Percentiles rank a stretch among this genome's conserved stretches.
phyloP scores from a whole-genome alignment of 139 green algal genomes.

The Diplosphaera chodatii region DNA sequence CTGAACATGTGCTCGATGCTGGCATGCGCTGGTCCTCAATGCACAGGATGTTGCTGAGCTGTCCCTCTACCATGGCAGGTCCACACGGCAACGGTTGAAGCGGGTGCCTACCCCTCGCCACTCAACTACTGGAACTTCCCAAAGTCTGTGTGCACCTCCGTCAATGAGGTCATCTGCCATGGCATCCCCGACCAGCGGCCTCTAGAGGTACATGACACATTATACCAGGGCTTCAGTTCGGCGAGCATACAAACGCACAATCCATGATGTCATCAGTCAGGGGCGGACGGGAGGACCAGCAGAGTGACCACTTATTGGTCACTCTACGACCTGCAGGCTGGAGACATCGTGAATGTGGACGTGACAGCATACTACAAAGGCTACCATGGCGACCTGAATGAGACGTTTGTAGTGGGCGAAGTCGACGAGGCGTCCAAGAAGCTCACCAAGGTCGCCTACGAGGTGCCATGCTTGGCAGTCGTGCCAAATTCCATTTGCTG shows the following conservation, averaged over 20 bases:
- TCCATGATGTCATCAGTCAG: no score
- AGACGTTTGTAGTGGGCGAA: slow-evolving; percentile 87
- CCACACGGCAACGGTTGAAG: slow-evolving; percentile 73
- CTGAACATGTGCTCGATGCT: no score
- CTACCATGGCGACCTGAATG: slow-evolving; percentile 95
- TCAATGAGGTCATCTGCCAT: slow-evolving; percentile 99
- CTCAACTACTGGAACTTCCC: slow-evolving; percentile 94
- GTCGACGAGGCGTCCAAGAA: slow-evolving; percentile 68
- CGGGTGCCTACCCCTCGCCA: slow-evolving; percentile 81
- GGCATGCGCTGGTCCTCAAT: no score
- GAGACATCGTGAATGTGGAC: slow-evolving; percentile 98
- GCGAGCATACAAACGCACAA: no score
- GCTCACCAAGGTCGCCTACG: slow-evolving; percentile 67
- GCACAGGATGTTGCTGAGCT: not conserved
- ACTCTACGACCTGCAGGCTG: slow-evolving; percentile 25
- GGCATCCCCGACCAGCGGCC: slow-evolving; percentile 90
- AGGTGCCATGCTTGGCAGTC: no score
- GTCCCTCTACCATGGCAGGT: slow-evolving; percentile 26
- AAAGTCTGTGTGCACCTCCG: slow-evolving; percentile 92
- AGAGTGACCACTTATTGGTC: no score
- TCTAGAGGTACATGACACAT: no score
- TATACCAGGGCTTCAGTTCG: no score
- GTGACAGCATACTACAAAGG: slow-evolving; percentile 83
- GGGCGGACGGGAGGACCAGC: no score
- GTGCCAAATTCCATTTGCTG: no score